Conservation (phyloP, 306 rosid genomes). For the Corylus americana region DNA sequence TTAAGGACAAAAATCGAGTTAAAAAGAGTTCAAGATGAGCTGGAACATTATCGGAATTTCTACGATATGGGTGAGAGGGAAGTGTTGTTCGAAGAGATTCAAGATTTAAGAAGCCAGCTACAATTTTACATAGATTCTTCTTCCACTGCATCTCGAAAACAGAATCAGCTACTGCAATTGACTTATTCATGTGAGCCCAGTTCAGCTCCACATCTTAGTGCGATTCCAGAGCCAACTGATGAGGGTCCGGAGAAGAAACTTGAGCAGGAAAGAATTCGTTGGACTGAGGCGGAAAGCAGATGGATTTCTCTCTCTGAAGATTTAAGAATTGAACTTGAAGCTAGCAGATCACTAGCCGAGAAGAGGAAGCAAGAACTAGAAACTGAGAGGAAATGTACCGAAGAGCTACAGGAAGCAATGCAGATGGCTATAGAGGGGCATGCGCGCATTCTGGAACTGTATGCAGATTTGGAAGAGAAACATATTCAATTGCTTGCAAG, state of each 20-base stretch:
- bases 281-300: conserved; percentile 90
- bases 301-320: conserved; percentile 95
- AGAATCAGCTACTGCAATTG: conserved; percentile 61
- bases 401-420: conserved; percentile 90
- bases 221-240: conserved; percentile 49
- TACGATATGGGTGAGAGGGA: conserved; percentile 87
- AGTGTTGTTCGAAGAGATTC: conserved; percentile 93
- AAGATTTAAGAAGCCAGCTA: conserved; percentile 90
- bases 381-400: conserved; percentile 77
- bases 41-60: conserved; percentile 70
- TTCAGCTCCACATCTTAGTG: conserved; percentile 51
- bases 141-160: conserved; percentile 53
- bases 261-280: conserved; percentile 74
- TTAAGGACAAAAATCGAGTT: conserved; percentile 74
- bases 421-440: conserved; percentile 86
- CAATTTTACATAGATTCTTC: conserved; percentile 75
- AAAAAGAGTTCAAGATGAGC: conserved; percentile 69
- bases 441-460: conserved; percentile 85
- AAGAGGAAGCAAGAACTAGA: conserved; percentile 70
- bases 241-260: conserved; percentile 53
- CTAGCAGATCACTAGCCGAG: conserved; percentile 64
- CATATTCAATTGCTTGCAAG: conserved; percentile 83
- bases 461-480: conserved; percentile 97
- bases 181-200: conserved; percentile 54
- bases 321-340: conserved; percentile 82